A percentile compares a stretch with the other conserved stretches of the same genome.
Evolutionary conservation across 2,329 filamentous ascomycete species (phyloP).

Genomic region (Paecilomyces fulvus): DNA sequence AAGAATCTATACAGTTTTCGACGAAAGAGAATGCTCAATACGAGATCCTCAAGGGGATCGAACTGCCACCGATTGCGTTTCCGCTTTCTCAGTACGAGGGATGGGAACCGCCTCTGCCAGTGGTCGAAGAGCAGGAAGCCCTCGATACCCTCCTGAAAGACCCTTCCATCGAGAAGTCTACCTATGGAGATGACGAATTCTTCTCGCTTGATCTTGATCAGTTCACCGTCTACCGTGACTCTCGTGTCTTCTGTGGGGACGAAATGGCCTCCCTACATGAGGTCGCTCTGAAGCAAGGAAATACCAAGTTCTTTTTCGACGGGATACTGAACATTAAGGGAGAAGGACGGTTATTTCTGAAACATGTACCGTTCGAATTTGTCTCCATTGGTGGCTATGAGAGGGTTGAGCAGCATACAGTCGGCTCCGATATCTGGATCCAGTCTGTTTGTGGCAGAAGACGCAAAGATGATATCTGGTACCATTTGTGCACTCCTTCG

Average conservation of each 20-base stretch:
- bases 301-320: constrained; percentile 47
- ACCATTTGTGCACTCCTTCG: constrained; percentile 50
- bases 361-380: constrained; percentile 47
- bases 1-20: neutral
- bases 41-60: constrained; percentile 1
- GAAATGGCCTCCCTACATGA: constrained; percentile 52
- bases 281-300: constrained; percentile 34
- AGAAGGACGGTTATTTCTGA: constrained; percentile 40
- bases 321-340: constrained; percentile 46
- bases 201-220: constrained; percentile 47
- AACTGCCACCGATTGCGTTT: constrained; percentile 9
- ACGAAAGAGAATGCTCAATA: neutral
- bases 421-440: constrained; percentile 55
- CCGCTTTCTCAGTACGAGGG: constrained; percentile 19
- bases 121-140: constrained; percentile 22
- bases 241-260: constrained; percentile 23
- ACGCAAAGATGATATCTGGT: constrained; percentile 46
- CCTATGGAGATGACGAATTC: constrained; percentile 12
- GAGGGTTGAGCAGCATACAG: constrained; percentile 34
- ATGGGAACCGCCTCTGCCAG: constrained; percentile 8
- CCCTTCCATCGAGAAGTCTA: constrained; percentile 8
- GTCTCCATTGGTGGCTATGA: constrained; percentile 62
- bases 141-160: constrained; percentile 21
- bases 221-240: constrained; percentile 50
- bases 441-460: constrained; percentile 38